Percentiles rank a stretch among this genome's conserved stretches.
Conservation (phyloP, 345 rosid genomes). For the Acer negundo region DNA sequence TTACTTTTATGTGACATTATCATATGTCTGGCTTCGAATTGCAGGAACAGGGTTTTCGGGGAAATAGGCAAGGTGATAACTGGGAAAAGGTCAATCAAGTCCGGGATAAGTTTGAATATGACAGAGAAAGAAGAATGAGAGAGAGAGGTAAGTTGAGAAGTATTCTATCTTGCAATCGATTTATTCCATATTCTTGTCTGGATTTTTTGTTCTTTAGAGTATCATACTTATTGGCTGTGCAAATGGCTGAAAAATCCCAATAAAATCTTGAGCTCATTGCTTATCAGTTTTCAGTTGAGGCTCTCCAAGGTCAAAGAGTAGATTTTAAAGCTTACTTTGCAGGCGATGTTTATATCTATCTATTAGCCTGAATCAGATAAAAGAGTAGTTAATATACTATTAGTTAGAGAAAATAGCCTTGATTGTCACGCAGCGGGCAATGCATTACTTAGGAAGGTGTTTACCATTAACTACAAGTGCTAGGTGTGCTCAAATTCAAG, state of each 20-base stretch:
- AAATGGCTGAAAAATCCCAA: neutral
- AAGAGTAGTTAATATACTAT: too few species aligned
- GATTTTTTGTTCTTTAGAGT: neutral
- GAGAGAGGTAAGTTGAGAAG: slow-evolving; percentile 58
- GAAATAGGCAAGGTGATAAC: slow-evolving; percentile 54
- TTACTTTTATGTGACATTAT: neutral
- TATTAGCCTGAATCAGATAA: too few species aligned
- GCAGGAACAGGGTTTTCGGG: slow-evolving; percentile 57
- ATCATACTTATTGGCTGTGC: slow-evolving; percentile 4
- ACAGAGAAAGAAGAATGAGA: slow-evolving; percentile 78
- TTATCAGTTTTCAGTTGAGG: neutral
- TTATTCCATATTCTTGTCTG: neutral
- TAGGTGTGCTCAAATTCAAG: neutral
- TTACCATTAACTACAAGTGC: neutral
- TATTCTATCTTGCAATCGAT: neutral
- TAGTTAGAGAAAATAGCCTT: too few species aligned
- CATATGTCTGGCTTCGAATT: slow-evolving; percentile 1
- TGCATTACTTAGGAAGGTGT: neutral
- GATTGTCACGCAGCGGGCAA: neutral
- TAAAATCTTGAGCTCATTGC: neutral
- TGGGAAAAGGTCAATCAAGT: slow-evolving; percentile 67
- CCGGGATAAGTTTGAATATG: slow-evolving; percentile 81
- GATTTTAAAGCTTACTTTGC: neutral
- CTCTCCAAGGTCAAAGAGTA: neutral
- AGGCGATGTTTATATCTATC: neutral